Evolutionary conservation across 1,284 basidiomycete species (phyloP), one percentile per base, ranked within the genome.

Genomic region (Sporisorium sorghi): DNA sequence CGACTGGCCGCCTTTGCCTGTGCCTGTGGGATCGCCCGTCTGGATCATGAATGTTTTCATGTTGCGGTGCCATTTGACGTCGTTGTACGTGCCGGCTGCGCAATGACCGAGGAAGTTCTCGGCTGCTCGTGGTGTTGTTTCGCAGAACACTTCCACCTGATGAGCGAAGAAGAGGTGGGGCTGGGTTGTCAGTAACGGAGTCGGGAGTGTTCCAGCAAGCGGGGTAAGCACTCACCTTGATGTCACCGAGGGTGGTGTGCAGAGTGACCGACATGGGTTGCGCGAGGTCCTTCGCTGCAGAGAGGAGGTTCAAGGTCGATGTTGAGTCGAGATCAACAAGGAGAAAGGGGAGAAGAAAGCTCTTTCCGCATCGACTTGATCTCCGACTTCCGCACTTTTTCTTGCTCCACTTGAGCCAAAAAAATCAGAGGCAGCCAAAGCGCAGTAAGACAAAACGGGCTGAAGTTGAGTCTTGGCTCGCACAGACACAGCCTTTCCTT

Each of bases 101-200:
- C 92, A 94, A 17, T 97, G 88, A 0, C 93, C 94, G 24, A 99
- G 88, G 83, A 99, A 99, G 86, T 98, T 99, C 92, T 99, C 95
- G 69, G 95, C 93, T 19, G 94, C 88, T 81, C 93, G 92, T 14
- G 96, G 96, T 17, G 94, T 92, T 9, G 93, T 90, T 85, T 99
- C 96, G 86, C 96, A 98, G 86, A 98, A 99, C 24, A 99, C 86
- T 86, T 99, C 96, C 74, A 98, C 19, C 46, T 47, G 46, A n/a
- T 12, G 12, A 23, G 11, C 9, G 23, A 32, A 9, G 19, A 44
- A n/a, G 24, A 19, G 17, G n/a, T n/a, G n/a, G n/a, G n/a, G n/a
- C n/a, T n/a, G n/a, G n/a, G 19, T 19, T 14, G 9, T 24, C n/a
- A 40, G 44, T 21, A 30, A 15, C 14, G 32, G 6, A 32, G 24